phyloP scores from a whole-genome alignment of 495 filamentous ascomycete genomes.

The Aspergillus mulundensis region DNA sequence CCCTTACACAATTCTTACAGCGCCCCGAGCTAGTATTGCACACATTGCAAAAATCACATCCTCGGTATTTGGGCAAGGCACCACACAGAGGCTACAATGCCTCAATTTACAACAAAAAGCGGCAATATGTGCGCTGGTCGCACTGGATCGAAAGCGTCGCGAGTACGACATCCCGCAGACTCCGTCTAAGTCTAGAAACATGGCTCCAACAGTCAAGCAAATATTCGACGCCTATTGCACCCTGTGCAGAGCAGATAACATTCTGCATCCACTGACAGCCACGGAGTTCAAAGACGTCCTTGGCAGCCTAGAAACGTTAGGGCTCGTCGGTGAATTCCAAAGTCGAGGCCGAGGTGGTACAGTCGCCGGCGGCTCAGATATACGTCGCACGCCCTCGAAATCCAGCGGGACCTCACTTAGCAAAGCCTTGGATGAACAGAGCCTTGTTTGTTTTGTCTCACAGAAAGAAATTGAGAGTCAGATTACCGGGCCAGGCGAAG shows the following conservation, averaged over 20 bases:
- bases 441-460: conserved; percentile 70
- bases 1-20: conserved; percentile 62
- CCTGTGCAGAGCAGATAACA: conserved; percentile 76
- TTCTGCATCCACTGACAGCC: conserved; percentile 78
- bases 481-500: conserved; percentile 62
- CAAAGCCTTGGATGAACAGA: conserved; percentile 59
- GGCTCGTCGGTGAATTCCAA: conserved; percentile 68
- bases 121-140: conserved; percentile 79
- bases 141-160: conserved; percentile 62
- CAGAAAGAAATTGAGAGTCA: conserved; percentile 71
- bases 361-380: conserved; percentile 40
- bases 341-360: conserved; percentile 66
- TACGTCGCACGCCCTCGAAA: conserved; percentile 56
- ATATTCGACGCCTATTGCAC: conserved; percentile 74
- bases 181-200: conserved; percentile 50
- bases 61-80: conserved; percentile 78
- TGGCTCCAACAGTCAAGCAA: conserved; percentile 69
- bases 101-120: conserved; percentile 97
- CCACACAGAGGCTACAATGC: conserved; percentile 72
- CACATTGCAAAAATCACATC: conserved; percentile 89
- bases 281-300: conserved; percentile 94
- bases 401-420: conserved; percentile 44
- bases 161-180: conserved; percentile 43
- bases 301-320: conserved; percentile 80
- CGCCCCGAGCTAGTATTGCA: conserved; percentile 81